phyloP scores from a whole-genome alignment of 78 protist species.

The Monocercomonoides exilis region DNA sequence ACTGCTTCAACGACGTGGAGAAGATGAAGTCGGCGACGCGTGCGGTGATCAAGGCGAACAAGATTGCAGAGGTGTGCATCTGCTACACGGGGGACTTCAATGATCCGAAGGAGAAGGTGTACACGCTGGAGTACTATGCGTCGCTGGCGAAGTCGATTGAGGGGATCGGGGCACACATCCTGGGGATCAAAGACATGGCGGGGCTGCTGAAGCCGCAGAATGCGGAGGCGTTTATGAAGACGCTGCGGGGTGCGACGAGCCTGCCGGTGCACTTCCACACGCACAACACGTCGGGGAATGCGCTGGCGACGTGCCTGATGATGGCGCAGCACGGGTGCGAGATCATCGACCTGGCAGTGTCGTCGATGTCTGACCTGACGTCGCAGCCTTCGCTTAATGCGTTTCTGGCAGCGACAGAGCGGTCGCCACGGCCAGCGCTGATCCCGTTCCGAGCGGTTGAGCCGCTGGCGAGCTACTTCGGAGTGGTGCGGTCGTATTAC shows the following conservation, averaged over 20 bases:
- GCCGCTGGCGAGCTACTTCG: conserved; percentile 5
- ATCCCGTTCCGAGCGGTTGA: not conserved
- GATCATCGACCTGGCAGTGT: conserved; percentile 6
- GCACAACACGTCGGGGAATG: not conserved
- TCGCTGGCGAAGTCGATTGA: conserved; percentile 38
- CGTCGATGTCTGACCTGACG: conserved; percentile 1
- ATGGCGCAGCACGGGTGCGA: conserved; percentile 6
- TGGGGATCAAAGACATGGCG: conserved; percentile 44
- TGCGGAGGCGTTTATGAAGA: not conserved
- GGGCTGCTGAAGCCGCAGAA: conserved; percentile 11
- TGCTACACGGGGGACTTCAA: conserved; percentile 59
- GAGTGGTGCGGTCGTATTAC: not conserved
- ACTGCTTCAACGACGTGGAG: conserved; percentile 67
- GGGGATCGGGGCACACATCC: conserved; percentile 48
- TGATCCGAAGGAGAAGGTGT: conserved; percentile 37
- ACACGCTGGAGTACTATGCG: conserved; percentile 71
- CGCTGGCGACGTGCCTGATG: not conserved
- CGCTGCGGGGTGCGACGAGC: not conserved
- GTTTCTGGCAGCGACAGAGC: conserved; percentile 71
- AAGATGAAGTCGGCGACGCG: conserved; percentile 60
- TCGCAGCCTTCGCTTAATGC: conserved; percentile 77
- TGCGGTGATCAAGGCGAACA: conserved; percentile 63
- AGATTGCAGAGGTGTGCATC: conserved; percentile 60
- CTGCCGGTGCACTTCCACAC: not conserved
- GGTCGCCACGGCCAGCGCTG: conserved; percentile 29